Evolutionary conservation across 2,329 filamentous ascomycete species (phyloP).

Genomic region (Phoma herbarum): DNA sequence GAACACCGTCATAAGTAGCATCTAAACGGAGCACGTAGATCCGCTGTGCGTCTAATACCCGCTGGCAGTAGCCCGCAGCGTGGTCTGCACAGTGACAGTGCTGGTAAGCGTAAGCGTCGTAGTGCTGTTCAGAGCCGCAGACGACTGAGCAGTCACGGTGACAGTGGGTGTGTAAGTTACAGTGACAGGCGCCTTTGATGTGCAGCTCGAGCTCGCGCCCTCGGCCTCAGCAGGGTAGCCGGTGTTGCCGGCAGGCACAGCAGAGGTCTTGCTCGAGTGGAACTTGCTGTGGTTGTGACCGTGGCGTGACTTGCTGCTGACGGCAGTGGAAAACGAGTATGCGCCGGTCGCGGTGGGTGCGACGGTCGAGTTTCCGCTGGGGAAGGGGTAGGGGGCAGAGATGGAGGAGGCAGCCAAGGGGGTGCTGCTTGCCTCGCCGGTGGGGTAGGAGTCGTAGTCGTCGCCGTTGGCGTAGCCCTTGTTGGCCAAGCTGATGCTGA

Average conservation of each 20-base stretch:
- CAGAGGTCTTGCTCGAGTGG: constrained; percentile 15
- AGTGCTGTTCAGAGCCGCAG: constrained; percentile 23
- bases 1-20: neutral
- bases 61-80: constrained; percentile 7
- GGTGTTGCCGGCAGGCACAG: constrained; percentile 20
- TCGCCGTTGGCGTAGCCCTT: constrained; percentile 23
- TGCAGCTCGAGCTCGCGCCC: constrained; percentile 26
- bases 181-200: constrained; percentile 26
- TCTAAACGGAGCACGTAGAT: too few relatives aligned
- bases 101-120: constrained; percentile 38
- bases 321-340: constrained; percentile 1
- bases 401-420: neutral
- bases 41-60: constrained; percentile 6
- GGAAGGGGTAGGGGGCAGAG: constrained; percentile 13
- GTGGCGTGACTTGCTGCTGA: constrained; percentile 11
- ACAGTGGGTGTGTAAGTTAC: constrained; percentile 43
- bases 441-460: neutral
- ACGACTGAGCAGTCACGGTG: constrained; percentile 31
- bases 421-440: neutral
- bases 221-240: constrained; percentile 14
- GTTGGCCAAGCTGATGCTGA: constrained; percentile 25
- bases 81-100: constrained; percentile 35
- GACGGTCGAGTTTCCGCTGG: constrained; percentile 15
- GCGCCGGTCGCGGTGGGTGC: constrained; percentile 13
- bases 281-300: constrained; percentile 23